phyloP scores from a whole-genome alignment of 2,329 filamentous ascomycete species.

The Cylindrodendrum hubeiense region DNA sequence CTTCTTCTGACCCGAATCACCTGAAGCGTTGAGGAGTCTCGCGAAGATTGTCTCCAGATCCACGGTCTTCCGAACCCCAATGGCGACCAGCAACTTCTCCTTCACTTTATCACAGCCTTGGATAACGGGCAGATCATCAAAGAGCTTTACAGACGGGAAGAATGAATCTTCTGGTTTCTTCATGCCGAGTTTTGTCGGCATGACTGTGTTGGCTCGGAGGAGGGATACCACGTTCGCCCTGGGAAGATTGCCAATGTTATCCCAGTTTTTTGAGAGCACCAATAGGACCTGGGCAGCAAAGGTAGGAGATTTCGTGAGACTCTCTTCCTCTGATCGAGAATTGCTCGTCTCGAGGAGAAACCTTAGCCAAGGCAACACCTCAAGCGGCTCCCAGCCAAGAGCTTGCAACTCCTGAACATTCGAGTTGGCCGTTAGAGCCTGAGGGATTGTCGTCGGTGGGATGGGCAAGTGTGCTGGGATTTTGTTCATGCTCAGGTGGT shows the following conservation, averaged over 20 bases:
- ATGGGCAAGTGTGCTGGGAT: slow-evolving; percentile 87
- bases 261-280: slow-evolving; percentile 91
- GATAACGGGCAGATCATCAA: slow-evolving; percentile 91
- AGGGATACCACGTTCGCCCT: slow-evolving; percentile 75
- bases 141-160: slow-evolving; percentile 92
- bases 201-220: slow-evolving; percentile 77
- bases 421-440: slow-evolving; percentile 82
- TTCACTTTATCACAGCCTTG: slow-evolving; percentile 83
- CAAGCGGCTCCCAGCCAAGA: slow-evolving; percentile 88
- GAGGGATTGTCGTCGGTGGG: slow-evolving; percentile 85
- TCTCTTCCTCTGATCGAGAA: slow-evolving; percentile 71
- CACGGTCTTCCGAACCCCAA: slow-evolving; percentile 95
- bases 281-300: slow-evolving; percentile 84
- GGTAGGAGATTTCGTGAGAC: slow-evolving; percentile 76
- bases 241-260: slow-evolving; percentile 75
- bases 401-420: slow-evolving; percentile 77
- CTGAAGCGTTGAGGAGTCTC: slow-evolving; percentile 76
- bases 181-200: slow-evolving; percentile 95
- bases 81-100: slow-evolving; percentile 85
- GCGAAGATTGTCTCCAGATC: slow-evolving; percentile 95
- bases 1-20: slow-evolving; percentile 67
- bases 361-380: slow-evolving; percentile 86
- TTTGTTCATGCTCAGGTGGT: slow-evolving; percentile 80
- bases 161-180: slow-evolving; percentile 87
- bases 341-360: slow-evolving; percentile 80